Base-by-base conservation (phyloP, 164 flowering plant species). In the Aristolochia californica region DNA sequence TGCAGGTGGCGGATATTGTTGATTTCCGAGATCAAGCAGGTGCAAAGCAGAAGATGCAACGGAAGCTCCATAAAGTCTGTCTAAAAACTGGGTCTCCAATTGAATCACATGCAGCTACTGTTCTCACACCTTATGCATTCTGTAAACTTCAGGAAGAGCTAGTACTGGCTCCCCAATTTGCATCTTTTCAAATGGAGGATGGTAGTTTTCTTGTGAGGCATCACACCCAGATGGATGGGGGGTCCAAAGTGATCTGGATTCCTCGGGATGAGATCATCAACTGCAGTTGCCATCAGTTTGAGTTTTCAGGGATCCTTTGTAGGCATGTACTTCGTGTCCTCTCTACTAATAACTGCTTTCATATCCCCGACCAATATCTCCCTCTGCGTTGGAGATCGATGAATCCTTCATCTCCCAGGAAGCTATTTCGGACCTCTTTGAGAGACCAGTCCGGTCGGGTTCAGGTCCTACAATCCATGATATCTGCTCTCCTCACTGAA, bases 11-110 rank as follows among this genome's bases (percentile, higher is more conserved):
- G 53, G 55, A 59, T 20, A 57, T 81, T 57, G 78, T 77, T 61
- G 83, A 85, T 27, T 73, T 52, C 56, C 78, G 66, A 48, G 83
- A 85, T 63, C 78, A 64, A 27, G 64, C 65, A 24, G 84, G 77
- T 63, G 55, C 66, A 30, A 79, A 77, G 69, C 79, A 72, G 52
- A 84, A 79, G 67, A 71, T 71, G 72, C 84, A 78, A 34, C 67
- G 62, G 30, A 87, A 76, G 61, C 44, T 68, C 27, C 77, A 74
- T 34, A 83, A 79, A 66, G 72, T 79, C 47, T 58, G 67, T 63
- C 79, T 84, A 24, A 83, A 80, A 78, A 80, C 88, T 0, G 90
- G 90, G 25, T 83, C 96, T 24, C 96, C 93, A 18, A 77, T 85
- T 51, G 96, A 88, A 68, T 79, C 84, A 4, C 85, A 88, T 72